These are phyloP conservation scores for Chalciporus piperatus DNA, from an alignment of 768 basidiomycete genomes.

Conservation along the genomic window DNA sequence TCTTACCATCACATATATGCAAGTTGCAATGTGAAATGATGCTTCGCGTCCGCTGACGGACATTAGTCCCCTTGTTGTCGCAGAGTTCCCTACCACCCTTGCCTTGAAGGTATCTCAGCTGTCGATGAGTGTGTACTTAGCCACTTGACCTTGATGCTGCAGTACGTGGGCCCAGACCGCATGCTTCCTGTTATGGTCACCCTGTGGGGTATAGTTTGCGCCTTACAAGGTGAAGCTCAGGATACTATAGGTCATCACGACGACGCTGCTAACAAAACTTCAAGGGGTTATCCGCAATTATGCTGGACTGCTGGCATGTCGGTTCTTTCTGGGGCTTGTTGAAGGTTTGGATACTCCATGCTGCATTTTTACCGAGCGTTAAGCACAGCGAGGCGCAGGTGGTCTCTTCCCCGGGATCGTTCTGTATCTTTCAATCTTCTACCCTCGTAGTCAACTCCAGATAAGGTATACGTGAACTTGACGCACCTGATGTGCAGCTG, in stretches of 20 bases:
- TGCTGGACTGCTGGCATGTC: conserved; percentile 50
- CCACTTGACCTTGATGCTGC: too few species aligned
- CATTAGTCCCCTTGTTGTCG: conserved; percentile 46
- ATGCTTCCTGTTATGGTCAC: conserved; percentile 60
- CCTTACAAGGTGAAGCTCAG: conserved; percentile 48
- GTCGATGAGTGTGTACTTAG: too few species aligned
- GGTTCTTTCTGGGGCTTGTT: conserved; percentile 50
- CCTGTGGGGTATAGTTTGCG: conserved; percentile 61
- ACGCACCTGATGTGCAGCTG: too few species aligned
- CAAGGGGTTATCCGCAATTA: conserved; percentile 46
- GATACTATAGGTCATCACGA: neutral
- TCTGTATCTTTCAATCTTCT: conserved; percentile 55
- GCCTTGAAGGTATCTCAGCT: conserved; percentile 44
- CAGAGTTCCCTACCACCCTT: conserved; percentile 60
- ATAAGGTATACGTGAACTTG: conserved; percentile 14
- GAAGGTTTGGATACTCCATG: conserved; percentile 60
- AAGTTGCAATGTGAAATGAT: conserved; percentile 1
- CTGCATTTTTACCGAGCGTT: neutral
- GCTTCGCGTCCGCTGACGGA: too few species aligned
- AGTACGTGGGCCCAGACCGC: conserved; percentile 49
- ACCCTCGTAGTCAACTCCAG: conserved; percentile 31
- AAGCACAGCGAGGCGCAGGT: too few species aligned
- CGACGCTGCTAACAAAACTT: too few species aligned
- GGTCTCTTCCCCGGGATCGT: conserved; percentile 59
- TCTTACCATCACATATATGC: conserved; percentile 30